Percentiles rank a stretch among this genome's conserved stretches.
Evolutionary conservation across 306 rosid genomes (phyloP).

Genomic region (Luffa acutangula): DNA sequence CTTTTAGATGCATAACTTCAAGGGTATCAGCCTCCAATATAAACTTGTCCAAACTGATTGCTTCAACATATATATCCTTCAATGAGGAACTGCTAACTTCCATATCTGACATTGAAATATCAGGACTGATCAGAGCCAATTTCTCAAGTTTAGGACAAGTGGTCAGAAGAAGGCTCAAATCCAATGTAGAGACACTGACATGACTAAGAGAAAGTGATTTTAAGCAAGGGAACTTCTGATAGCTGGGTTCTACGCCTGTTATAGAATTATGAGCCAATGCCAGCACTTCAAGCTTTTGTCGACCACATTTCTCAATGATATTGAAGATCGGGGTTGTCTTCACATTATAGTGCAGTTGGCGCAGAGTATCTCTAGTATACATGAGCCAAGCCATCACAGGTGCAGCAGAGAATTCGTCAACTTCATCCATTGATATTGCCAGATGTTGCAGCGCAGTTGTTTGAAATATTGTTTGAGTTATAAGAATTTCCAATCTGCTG

Average conservation of each 20-base stretch:
- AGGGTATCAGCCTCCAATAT: slow-evolving; percentile 45
- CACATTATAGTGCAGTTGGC: slow-evolving; percentile 47
- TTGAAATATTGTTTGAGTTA: slow-evolving; percentile 78
- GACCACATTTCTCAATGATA: slow-evolving; percentile 63
- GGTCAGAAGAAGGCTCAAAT: slow-evolving; percentile 59
- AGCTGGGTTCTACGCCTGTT: slow-evolving; percentile 63
- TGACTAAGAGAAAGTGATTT: slow-evolving; percentile 55
- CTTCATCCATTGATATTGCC: slow-evolving; percentile 64
- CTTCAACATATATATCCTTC: slow-evolving; percentile 54
- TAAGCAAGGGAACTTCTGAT: slow-evolving; percentile 67
- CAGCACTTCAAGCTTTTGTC: slow-evolving; percentile 56
- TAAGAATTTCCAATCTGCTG: slow-evolving; percentile 52
- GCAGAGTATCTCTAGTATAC: slow-evolving; percentile 62
- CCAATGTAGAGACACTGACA: slow-evolving; percentile 63
- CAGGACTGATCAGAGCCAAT: slow-evolving; percentile 56
- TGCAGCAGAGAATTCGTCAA: slow-evolving; percentile 58
- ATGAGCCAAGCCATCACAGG: slow-evolving; percentile 84
- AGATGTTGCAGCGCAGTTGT: slow-evolving; percentile 51
- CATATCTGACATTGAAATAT: slow-evolving; percentile 71
- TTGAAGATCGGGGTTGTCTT: slow-evolving; percentile 50
- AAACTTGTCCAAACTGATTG: slow-evolving; percentile 61
- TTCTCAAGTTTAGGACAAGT: slow-evolving; percentile 52
- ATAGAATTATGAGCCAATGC: slow-evolving; percentile 52
- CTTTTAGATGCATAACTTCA: slow-evolving; percentile 50
- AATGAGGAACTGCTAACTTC: slow-evolving; percentile 56